These are phyloP conservation scores for Penicillium egyptiacum DNA, from an alignment of 495 filamentous ascomycete genomes.

Conservation along the genomic window DNA sequence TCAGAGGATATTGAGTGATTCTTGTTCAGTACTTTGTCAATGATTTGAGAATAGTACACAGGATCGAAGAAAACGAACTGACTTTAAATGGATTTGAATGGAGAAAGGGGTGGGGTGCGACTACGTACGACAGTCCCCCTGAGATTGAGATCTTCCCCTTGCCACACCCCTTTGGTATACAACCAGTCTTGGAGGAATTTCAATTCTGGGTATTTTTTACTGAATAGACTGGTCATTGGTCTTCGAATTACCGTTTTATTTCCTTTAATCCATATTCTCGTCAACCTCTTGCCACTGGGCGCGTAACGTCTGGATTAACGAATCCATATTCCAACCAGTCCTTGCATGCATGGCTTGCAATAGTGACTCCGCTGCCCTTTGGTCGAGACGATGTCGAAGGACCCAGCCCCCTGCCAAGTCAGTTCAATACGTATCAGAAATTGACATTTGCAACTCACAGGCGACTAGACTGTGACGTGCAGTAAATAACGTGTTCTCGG, in stretches of 20 bases:
- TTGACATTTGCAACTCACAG: conserved; percentile 17
- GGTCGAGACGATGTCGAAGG: conserved; percentile 28
- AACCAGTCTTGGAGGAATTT: neutral
- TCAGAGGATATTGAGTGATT: too few relatives aligned
- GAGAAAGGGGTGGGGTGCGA: conserved; percentile 2
- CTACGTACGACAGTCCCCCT: neutral
- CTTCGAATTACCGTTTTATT: neutral
- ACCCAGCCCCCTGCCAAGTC: conserved; percentile 31
- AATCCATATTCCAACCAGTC: conserved; percentile 35
- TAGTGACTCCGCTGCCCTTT: conserved; percentile 27
- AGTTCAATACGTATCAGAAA: neutral
- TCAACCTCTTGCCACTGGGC: conserved; percentile 29
- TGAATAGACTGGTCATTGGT: neutral
- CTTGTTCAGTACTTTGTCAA: too few relatives aligned
- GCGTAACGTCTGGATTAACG: conserved; percentile 24
- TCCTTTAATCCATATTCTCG: neutral
- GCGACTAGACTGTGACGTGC: conserved; percentile 34
- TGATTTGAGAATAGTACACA: too few relatives aligned
- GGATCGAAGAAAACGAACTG: neutral
- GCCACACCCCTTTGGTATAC: neutral
- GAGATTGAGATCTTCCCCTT: conserved; percentile 1
- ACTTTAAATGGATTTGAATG: neutral
- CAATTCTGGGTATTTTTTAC: neutral
- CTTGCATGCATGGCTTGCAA: conserved; percentile 27
- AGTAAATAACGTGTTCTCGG: conserved; percentile 35